Percentiles rank a stretch among this genome's conserved stretches.
These are phyloP conservation scores for Cruciata laevipes DNA, from an alignment of 257 asterid species.

Conservation along the genomic window DNA sequence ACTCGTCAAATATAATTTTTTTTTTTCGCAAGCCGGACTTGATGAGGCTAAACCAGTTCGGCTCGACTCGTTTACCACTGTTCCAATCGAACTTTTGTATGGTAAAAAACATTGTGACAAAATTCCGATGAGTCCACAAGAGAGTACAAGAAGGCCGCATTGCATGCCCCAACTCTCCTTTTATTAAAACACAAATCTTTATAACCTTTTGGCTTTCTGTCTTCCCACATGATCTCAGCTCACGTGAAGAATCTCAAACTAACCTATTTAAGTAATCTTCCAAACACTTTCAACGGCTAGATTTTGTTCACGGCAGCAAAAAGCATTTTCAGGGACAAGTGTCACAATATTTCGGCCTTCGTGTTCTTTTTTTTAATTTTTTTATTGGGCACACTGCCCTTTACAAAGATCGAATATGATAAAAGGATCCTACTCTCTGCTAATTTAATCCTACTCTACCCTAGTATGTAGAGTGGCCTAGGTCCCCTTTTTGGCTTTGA, in stretches of 20 bases:
- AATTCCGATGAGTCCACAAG: background rate
- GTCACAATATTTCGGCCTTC: background rate
- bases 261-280: background rate
- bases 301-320: background rate
- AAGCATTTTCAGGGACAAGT: background rate
- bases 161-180: background rate
- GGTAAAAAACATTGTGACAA: too few species aligned
- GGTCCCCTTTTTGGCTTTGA: too few species aligned
- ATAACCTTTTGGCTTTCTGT: slow-evolving; percentile 4
- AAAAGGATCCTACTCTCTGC: too few species aligned
- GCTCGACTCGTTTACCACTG: too few species aligned
- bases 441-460: too few species aligned
- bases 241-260: slow-evolving; percentile 4
- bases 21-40: too few species aligned
- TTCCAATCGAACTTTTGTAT: too few species aligned
- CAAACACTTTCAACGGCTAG: background rate
- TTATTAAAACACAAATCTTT: background rate
- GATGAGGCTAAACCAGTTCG: too few species aligned
- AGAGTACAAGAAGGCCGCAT: background rate
- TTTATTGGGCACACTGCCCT: too few species aligned
- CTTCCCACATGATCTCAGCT: background rate
- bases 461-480: too few species aligned
- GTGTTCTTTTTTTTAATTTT: background rate
- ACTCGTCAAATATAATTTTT: too few species aligned
- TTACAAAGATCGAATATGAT: too few species aligned